Base-by-base conservation (phyloP, 192 early-diverging fungal genomes). In the Rhizophlyctis rosea region DNA sequence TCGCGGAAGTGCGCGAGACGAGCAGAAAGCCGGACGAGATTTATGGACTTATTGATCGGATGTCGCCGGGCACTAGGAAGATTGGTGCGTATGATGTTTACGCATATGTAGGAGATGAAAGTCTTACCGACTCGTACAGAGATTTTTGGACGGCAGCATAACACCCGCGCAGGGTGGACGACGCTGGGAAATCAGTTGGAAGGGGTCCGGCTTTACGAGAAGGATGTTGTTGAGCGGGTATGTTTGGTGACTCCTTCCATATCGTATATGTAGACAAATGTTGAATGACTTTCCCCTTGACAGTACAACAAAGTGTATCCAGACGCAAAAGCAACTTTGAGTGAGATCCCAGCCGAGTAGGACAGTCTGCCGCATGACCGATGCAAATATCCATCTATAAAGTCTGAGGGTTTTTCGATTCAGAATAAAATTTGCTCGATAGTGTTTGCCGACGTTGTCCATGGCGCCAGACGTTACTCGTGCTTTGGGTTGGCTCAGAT, bases 111-210 rank as follows among this genome's bases (percentile, higher is more conserved):
- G 32, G 33, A 14, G 47, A 54, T 33, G 47, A 67, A 1, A 35
- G 34, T 61, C 29, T 33, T 55, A n/a, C 54, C 24, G 3, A 30
- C 2, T 29, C 70, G 7, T 52, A 34, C 54, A 68, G 82, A 86
- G 69, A 78, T 86, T 11, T 86, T 86, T 74, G 85, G 85, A 23
- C 65, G 82, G 13, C 62, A 54, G 64, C 81, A 85, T 36, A 86
- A 86, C 59, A 74, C 80, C 28, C 69, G 82, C 7, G 78, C 76
- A 27, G 85, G 85, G 1, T 85, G 85, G 85, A 31, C 83, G 47
- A 86, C 85, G 0, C 72, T 86, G 48, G 85, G 85, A 27, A 86
- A 86, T 59, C 85, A 86, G 71, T 67, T 86, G 25, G 76, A 83
- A 13, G 81, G 78, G 16, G 71, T 72, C 24, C 69, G 74, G 23